Conservation (phyloP, 257 asterid species). For the Solanum rostratum region DNA sequence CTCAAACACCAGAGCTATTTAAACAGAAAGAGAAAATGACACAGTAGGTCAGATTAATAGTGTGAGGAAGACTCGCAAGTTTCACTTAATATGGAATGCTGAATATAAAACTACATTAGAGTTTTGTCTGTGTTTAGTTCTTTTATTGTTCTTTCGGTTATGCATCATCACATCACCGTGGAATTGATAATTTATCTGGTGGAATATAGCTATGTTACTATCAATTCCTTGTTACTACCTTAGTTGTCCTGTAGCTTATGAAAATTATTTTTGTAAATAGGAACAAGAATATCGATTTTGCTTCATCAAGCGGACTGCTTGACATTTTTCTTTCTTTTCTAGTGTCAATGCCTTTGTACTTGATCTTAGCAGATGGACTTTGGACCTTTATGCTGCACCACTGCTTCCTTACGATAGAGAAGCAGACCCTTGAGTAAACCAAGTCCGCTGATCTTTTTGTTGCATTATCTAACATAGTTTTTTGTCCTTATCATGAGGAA, state of each 20-base stretch:
- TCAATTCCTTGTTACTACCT: background rate
- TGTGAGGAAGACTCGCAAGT: no score
- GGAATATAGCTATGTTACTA: background rate
- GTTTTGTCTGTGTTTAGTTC: no score
- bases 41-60: no score
- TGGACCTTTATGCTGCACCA: background rate
- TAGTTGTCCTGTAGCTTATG: background rate
- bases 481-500: no score
- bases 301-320: background rate
- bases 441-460: no score
- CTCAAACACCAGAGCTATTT: no score
- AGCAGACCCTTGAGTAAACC: background rate
- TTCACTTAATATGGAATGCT: no score
- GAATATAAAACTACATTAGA: no score
- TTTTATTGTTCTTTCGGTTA: background rate
- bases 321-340: background rate
- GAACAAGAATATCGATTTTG: background rate
- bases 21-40: no score
- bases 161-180: background rate
- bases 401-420: background rate
- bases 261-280: background rate
- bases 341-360: background rate
- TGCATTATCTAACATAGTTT: no score
- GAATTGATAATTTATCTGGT: background rate
- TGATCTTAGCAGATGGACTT: background rate